Percentiles rank a stretch among this genome's conserved stretches.
Conservation (phyloP, 73 alveolate species). For the Halteria grandinella region DNA sequence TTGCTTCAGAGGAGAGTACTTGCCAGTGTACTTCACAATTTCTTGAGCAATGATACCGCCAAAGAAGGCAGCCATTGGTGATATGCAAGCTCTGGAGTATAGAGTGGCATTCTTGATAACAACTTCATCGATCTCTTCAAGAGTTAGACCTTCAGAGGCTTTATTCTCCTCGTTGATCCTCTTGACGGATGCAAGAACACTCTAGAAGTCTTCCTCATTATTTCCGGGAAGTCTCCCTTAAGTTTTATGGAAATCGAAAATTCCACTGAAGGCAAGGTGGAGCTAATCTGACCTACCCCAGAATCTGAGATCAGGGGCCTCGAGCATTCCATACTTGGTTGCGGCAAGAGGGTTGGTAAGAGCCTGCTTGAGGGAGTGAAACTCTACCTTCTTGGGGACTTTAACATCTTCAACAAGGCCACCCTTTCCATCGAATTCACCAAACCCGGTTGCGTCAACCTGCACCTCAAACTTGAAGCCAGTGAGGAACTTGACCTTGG, state of each 20-base stretch:
- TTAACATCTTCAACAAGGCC: slow-evolving; percentile 96
- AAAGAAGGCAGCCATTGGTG: slow-evolving; percentile 97
- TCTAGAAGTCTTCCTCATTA: slow-evolving; percentile 78
- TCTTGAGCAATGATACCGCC: slow-evolving; percentile 99
- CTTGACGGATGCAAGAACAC: no score
- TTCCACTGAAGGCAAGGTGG: slow-evolving; percentile 76
- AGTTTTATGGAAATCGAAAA: slow-evolving; percentile 68
- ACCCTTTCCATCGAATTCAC: slow-evolving; percentile 88
- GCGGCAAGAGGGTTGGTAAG: slow-evolving; percentile 81
- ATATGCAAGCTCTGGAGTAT: slow-evolving; percentile 83
- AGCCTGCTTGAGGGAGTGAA: slow-evolving; percentile 67
- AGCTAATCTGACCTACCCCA: slow-evolving; percentile 81
- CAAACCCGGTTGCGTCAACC: slow-evolving; percentile 92
- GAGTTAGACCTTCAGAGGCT: slow-evolving; percentile 65
- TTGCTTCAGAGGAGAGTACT: slow-evolving; percentile 96
- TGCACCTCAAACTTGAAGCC: slow-evolving; percentile 88
- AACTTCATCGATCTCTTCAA: slow-evolving; percentile 83
- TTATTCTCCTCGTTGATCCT: slow-evolving; percentile 78
- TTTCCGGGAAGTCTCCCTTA: slow-evolving; percentile 75
- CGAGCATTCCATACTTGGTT: slow-evolving; percentile 72
- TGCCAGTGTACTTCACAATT: slow-evolving; percentile 98
- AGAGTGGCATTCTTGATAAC: slow-evolving; percentile 81
- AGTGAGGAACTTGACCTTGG: slow-evolving; percentile 84
- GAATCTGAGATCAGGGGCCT: slow-evolving; percentile 76
- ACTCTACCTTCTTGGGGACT: slow-evolving; percentile 74